Evolutionary conservation across 2,329 filamentous ascomycete species (phyloP).

Genomic region (Ceratocystis lukuohia): DNA sequence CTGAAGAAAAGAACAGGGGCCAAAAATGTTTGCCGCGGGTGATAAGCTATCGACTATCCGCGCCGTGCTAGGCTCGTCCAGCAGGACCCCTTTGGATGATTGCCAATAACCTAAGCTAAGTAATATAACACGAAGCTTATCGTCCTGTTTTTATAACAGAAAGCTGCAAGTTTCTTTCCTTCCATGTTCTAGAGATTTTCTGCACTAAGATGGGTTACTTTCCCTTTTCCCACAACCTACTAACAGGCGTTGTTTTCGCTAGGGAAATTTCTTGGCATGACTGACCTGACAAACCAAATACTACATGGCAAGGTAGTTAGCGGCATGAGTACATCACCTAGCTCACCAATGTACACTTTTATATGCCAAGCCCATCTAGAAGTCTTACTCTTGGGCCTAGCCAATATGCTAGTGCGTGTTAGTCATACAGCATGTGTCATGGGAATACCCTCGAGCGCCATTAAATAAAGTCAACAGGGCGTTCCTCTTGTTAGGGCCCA

Average conservation of each 20-base stretch:
- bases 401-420: not conserved
- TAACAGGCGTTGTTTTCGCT: too few relatives aligned
- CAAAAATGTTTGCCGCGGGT: not conserved
- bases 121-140: not conserved
- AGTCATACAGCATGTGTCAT: constrained; percentile 5
- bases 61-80: not conserved
- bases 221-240: too few relatives aligned
- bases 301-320: too few relatives aligned
- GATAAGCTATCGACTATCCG: not conserved
- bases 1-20: not conserved
- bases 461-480: not conserved
- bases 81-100: not conserved
- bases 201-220: too few relatives aligned
- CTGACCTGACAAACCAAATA: too few relatives aligned
- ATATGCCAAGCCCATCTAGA: too few relatives aligned
- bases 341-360: too few relatives aligned
- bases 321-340: too few relatives aligned
- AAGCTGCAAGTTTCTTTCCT: too few relatives aligned
- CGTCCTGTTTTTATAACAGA: too few relatives aligned
- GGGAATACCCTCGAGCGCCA: not conserved
- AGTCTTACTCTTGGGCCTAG: not conserved
- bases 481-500: not conserved
- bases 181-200: too few relatives aligned
- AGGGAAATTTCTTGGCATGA: too few relatives aligned
- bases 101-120: not conserved